A percentile compares a stretch with the other conserved stretches of the same genome.
phyloP scores from a whole-genome alignment of 345 rosid species.

The Salix purpurea region DNA sequence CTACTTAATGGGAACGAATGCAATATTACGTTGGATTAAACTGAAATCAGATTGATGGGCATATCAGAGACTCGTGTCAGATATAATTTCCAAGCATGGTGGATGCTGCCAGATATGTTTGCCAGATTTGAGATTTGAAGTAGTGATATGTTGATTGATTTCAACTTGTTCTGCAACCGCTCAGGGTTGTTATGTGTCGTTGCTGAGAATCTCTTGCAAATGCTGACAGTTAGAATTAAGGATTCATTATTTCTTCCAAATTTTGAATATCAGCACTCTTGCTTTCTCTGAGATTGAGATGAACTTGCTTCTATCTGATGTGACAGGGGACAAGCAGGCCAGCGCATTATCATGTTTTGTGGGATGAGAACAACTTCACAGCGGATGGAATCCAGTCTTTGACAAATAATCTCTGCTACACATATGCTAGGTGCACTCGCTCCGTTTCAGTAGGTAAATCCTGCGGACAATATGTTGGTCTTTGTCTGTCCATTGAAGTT shows the following conservation, averaged over 20 bases:
- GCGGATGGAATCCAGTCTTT: constrained; percentile 94
- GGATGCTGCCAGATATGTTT: background rate
- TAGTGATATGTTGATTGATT: background rate
- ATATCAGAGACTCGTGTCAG: background rate
- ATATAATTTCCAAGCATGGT: background rate
- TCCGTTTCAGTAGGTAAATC: constrained; percentile 86
- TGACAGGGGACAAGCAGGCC: constrained; percentile 95
- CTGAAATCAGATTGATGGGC: background rate
- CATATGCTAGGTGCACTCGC: constrained; percentile 94
- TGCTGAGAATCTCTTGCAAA: background rate
- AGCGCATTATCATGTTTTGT: constrained; percentile 96
- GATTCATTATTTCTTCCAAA: background rate
- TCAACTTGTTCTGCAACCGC: background rate
- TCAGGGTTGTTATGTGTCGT: background rate
- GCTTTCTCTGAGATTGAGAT: background rate
- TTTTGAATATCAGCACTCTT: background rate
- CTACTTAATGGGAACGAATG: background rate
- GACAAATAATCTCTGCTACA: constrained; percentile 94
- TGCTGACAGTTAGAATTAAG: background rate
- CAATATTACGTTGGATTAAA: background rate
- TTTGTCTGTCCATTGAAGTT: background rate
- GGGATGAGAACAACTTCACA: constrained; percentile 99
- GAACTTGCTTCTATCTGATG: background rate
- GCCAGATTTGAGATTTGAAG: background rate
- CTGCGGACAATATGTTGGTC: background rate